phyloP scores from a whole-genome alignment of 140 eudicot genomes.

The Cichorium intybus region DNA sequence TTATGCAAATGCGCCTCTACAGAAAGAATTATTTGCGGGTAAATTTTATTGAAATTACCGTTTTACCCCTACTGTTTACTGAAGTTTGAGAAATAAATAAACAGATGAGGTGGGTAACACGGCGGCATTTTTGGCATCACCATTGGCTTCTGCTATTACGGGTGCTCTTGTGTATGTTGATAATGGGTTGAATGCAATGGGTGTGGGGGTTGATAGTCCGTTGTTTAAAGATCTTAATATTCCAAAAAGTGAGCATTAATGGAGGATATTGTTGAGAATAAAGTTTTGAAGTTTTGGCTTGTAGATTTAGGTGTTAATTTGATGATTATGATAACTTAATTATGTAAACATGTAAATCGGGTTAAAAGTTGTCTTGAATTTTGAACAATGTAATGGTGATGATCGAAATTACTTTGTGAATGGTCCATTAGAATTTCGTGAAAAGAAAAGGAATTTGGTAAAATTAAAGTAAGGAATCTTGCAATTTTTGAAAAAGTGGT shows the following conservation, averaged over 20 bases:
- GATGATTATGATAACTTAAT: constrained; percentile 9
- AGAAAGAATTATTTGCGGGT: constrained; percentile 85
- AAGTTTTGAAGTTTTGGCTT: constrained; percentile 27
- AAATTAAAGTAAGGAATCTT: no score
- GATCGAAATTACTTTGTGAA: no score
- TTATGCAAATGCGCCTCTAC: constrained; percentile 74
- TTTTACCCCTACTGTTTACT: not conserved
- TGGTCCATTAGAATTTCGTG: no score
- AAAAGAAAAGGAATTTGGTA: no score
- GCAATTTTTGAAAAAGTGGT: no score
- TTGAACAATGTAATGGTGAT: no score
- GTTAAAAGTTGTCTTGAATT: not conserved
- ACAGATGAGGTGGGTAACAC: constrained; percentile 94
- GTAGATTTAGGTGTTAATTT: constrained; percentile 9
- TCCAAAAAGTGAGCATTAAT: constrained; percentile 52
- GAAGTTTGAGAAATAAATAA: constrained; percentile 23
- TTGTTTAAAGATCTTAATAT: constrained; percentile 65
- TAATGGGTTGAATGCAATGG: constrained; percentile 95
- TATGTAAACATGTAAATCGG: not conserved
- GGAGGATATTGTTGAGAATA: constrained; percentile 24
- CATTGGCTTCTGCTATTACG: constrained; percentile 92
- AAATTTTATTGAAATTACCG: not conserved
- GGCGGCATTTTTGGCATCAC: constrained; percentile 93
- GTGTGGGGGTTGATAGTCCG: constrained; percentile 91
- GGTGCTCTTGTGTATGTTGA: constrained; percentile 89